phyloP scores from a whole-genome alignment of 2,329 filamentous ascomycete species.

The Curvularia sp. region DNA sequence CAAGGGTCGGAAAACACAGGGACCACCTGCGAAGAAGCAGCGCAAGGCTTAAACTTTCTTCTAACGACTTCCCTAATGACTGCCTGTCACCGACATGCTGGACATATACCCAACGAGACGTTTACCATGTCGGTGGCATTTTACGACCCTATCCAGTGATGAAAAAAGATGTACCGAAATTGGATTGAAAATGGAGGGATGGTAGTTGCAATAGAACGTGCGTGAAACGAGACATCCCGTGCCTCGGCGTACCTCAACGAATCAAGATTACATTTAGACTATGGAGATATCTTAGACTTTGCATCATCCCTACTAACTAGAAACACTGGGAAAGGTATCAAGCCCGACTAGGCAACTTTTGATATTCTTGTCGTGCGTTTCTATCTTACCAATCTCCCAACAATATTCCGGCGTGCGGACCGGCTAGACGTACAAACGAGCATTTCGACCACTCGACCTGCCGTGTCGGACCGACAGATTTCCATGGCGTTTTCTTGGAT shows the following conservation, averaged over 20 bases:
- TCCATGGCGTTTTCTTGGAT: slow-evolving; percentile 4
- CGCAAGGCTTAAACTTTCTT: slow-evolving; percentile 44
- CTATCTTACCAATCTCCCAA: background rate
- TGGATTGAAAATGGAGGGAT: background rate
- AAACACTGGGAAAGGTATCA: background rate
- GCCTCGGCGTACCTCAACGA: background rate
- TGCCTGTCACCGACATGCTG: slow-evolving; percentile 1
- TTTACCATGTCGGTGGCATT: background rate
- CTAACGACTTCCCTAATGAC: slow-evolving; percentile 2
- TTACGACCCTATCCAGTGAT: slow-evolving; percentile 1
- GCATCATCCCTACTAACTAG: background rate
- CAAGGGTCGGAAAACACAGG: slow-evolving; percentile 54
- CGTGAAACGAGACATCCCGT: background rate
- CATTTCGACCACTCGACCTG: background rate
- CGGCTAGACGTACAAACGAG: slow-evolving; percentile 4
- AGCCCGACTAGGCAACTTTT: background rate
- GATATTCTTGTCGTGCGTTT: background rate
- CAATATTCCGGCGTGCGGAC: slow-evolving; percentile 12
- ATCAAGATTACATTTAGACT: background rate
- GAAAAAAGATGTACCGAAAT: background rate
- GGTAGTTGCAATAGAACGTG: slow-evolving; percentile 3
- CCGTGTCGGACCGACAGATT: background rate
- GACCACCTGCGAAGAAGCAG: slow-evolving; percentile 50
- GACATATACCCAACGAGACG: slow-evolving; percentile 14
- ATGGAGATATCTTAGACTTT: background rate